phyloP scores from a whole-genome alignment of 495 filamentous ascomycete species.

The Neurospora sp. region DNA sequence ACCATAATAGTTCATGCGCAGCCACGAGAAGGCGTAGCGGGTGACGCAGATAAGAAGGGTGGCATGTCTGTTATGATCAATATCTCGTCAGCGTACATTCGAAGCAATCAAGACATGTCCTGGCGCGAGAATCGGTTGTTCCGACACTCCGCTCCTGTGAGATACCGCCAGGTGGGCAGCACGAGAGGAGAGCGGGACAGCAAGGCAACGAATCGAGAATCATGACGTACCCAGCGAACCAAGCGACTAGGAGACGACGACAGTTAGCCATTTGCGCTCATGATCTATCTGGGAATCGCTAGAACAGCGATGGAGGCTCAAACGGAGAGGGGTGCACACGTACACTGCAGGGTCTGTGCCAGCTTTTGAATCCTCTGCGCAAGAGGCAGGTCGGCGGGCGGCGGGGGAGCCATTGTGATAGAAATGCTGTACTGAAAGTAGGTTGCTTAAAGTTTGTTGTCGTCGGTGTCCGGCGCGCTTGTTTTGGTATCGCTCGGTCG shows the following conservation, averaged over 20 bases:
- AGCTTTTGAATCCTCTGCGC: slow-evolving; percentile 62
- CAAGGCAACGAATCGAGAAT: neutral
- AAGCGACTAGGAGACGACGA: slow-evolving; percentile 37
- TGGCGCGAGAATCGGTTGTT: neutral
- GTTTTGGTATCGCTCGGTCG: neutral
- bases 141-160: neutral
- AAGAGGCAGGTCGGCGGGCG: slow-evolving; percentile 58
- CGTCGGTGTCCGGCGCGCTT: neutral
- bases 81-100: neutral
- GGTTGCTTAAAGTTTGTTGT: neutral
- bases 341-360: slow-evolving; percentile 82
- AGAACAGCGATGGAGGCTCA: slow-evolving; percentile 6
- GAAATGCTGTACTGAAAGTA: neutral
- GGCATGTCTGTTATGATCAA: slow-evolving; percentile 50
- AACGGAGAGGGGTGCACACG: slow-evolving; percentile 25
- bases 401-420: slow-evolving; percentile 65
- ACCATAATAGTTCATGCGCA: slow-evolving; percentile 72
- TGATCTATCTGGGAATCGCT: neutral
- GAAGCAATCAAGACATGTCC: neutral
- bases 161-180: neutral
- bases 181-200: neutral
- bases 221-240: slow-evolving; percentile 79
- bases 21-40: slow-evolving; percentile 71
- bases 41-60: slow-evolving; percentile 70
- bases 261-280: slow-evolving; percentile 15